These are phyloP conservation scores for Starmerella bacillaris DNA, from an alignment of 805 yeast genomes.

Conservation along the genomic window DNA sequence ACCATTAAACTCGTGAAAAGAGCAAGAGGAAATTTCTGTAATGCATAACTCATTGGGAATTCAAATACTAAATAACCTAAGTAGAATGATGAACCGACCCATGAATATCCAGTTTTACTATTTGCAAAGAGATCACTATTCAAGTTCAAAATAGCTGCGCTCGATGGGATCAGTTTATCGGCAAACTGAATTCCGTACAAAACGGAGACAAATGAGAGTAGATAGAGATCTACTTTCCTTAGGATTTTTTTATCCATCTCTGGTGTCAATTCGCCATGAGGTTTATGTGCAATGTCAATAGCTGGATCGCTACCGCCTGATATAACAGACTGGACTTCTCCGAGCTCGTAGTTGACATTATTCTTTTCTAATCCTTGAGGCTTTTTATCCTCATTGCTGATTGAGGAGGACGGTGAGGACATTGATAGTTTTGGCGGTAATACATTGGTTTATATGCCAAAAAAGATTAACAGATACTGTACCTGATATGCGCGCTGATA, in stretches of 20 bases:
- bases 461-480: too few relatives aligned
- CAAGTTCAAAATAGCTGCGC: conserved; percentile 36
- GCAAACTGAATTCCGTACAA: conserved; percentile 37
- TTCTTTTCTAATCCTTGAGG: too few relatives aligned
- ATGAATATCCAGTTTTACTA: conserved; percentile 20
- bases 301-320: neutral
- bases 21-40: conserved; percentile 41
- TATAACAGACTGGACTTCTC: neutral
- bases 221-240: conserved; percentile 32
- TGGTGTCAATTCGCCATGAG: neutral
- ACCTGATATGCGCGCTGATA: too few relatives aligned
- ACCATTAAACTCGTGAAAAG: conserved; percentile 32
- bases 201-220: conserved; percentile 34
- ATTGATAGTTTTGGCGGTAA: too few relatives aligned
- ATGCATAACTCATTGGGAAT: conserved; percentile 28
- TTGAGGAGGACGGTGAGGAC: too few relatives aligned
- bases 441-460: too few relatives aligned
- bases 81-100: conserved; percentile 41
- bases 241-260: conserved; percentile 15
- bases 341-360: neutral
- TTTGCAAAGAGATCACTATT: conserved; percentile 29
- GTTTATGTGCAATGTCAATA: neutral
- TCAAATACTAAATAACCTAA: conserved; percentile 45
- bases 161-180: conserved; percentile 38
- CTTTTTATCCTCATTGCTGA: too few relatives aligned